These are phyloP conservation scores for Ramichloridium luteum DNA, from an alignment of 2,329 filamentous ascomycete species.

Conservation along the genomic window DNA sequence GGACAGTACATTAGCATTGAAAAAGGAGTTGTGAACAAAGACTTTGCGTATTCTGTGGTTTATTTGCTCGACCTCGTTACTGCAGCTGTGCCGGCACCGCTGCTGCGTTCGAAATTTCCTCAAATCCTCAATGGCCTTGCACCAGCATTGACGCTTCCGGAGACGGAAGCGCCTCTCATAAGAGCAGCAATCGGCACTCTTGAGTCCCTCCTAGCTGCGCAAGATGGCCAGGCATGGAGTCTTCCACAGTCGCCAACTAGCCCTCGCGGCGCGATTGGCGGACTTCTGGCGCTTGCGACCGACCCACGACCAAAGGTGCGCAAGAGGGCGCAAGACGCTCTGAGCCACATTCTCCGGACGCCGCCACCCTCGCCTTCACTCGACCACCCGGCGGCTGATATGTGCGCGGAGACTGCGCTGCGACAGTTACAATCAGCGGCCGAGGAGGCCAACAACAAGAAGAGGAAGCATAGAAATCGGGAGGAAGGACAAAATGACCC, in stretches of 20 bases:
- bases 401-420: conserved; percentile 87
- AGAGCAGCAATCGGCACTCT: conserved; percentile 84
- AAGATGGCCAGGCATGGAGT: conserved; percentile 81
- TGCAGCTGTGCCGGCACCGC: conserved; percentile 67
- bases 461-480: conserved; percentile 43
- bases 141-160: conserved; percentile 64
- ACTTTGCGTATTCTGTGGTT: conserved; percentile 73
- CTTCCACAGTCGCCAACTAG: conserved; percentile 71
- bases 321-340: conserved; percentile 81
- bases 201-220: conserved; percentile 79
- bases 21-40: conserved; percentile 60
- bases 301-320: conserved; percentile 87
- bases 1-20: conserved; percentile 56
- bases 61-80: conserved; percentile 93
- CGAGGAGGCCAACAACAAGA: conserved; percentile 59
- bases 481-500: conserved; percentile 49
- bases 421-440: conserved; percentile 66
- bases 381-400: conserved; percentile 88
- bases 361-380: conserved; percentile 83
- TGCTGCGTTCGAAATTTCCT: conserved; percentile 88
- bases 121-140: conserved; percentile 81
- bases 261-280: conserved; percentile 75
- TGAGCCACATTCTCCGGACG: conserved; percentile 69
- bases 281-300: conserved; percentile 69
- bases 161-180: conserved; percentile 77